Conservation (phyloP, 225 moss, liverwort and hornwort genomes). For the Climacium dendroides region DNA sequence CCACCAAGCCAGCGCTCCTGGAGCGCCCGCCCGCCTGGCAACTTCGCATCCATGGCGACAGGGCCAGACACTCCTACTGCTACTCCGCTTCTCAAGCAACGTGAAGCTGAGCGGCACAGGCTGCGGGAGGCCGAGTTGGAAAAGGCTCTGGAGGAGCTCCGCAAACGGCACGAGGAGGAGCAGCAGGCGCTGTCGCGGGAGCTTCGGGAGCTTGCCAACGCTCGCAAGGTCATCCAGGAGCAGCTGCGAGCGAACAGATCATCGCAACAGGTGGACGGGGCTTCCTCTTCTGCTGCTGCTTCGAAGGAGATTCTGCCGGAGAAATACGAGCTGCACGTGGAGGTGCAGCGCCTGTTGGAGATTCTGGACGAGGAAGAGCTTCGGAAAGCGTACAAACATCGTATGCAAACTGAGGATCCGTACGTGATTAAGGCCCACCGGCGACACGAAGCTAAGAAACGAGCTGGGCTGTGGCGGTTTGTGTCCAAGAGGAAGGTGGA, state of each 20-base stretch:
- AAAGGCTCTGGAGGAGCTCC: neutral
- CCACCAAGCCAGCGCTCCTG: neutral
- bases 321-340: neutral
- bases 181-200: neutral
- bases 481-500: neutral
- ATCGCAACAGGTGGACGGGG: neutral
- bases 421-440: neutral
- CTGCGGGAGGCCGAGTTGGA: neutral
- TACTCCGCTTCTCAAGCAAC: neutral
- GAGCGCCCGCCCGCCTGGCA: neutral
- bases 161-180: neutral
- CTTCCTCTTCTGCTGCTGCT: neutral
- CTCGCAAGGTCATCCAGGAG: neutral
- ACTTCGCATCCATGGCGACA: neutral
- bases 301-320: no score
- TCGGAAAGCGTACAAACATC: neutral
- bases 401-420: rapidly evolving
- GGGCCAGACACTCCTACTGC: neutral
- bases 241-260: no score
- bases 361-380: neutral
- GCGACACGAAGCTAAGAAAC: no score
- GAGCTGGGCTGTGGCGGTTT: neutral
- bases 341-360: neutral
- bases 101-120: rapidly evolving
- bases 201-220: neutral